Percentiles rank a stretch among this genome's conserved stretches.
Evolutionary conservation across 257 asterid genomes (phyloP).

Genomic region (Avicennia marina): DNA sequence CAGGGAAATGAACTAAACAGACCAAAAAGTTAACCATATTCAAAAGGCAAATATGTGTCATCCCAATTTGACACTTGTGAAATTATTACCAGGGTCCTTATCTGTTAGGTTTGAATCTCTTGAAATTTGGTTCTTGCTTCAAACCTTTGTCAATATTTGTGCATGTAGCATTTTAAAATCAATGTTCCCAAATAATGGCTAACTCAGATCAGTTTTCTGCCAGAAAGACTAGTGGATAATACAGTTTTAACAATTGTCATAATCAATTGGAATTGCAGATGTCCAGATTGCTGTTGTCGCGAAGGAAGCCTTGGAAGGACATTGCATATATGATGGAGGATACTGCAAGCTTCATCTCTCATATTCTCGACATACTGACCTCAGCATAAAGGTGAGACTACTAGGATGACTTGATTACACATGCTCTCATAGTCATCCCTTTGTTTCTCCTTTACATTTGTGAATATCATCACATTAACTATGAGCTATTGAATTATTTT

Average conservation of each 20-base stretch:
- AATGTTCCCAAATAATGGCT: background rate
- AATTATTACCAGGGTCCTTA: no score
- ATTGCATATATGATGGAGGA: conserved; percentile 97
- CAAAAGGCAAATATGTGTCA: no score
- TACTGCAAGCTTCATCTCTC: conserved; percentile 96
- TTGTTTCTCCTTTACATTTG: no score
- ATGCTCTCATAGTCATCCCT: no score
- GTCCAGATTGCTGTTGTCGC: conserved; percentile 91
- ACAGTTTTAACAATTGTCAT: background rate
- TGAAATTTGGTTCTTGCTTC: background rate
- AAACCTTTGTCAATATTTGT: background rate
- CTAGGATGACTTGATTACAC: background rate
- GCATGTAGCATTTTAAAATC: conserved; percentile 8
- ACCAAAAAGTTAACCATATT: no score
- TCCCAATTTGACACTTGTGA: no score
- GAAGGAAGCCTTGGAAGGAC: conserved; percentile 97
- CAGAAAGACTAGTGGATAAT: background rate
- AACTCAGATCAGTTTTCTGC: background rate
- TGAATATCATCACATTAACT: conserved; percentile 2
- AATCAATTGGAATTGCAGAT: conserved; percentile 51
- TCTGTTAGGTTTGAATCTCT: background rate
- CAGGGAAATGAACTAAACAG: no score
- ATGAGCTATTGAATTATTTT: conserved; percentile 17
- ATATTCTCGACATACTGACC: conserved; percentile 95
- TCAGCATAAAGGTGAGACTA: conserved; percentile 76